Percentiles rank a stretch among this genome's conserved stretches.
phyloP scores from a whole-genome alignment of 208 protist genomes.

The Leishmania aethiopica region DNA sequence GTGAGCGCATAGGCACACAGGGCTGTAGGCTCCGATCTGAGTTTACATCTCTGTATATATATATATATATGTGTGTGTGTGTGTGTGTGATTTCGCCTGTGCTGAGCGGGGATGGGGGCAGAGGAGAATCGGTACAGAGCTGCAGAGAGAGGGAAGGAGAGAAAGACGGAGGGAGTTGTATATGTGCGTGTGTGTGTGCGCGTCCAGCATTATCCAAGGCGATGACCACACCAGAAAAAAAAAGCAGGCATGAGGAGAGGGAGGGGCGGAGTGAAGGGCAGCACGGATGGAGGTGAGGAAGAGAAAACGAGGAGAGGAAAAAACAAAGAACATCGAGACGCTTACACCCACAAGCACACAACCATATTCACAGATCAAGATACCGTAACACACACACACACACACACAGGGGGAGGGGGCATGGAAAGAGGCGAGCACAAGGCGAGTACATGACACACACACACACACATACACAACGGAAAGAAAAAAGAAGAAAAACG shows the following conservation, averaged over 20 bases:
- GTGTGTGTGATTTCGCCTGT: background rate
- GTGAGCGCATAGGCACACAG: background rate
- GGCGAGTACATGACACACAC: background rate
- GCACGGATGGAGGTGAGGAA: background rate
- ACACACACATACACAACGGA: background rate
- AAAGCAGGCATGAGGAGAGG: background rate
- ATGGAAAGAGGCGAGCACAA: background rate
- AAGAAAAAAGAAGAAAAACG: background rate
- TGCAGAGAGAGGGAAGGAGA: slow-evolving; percentile 3
- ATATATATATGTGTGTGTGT: background rate
- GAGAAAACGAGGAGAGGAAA: background rate
- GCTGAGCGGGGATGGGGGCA: background rate
- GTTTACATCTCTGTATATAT: background rate
- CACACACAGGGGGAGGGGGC: background rate
- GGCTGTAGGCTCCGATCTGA: background rate
- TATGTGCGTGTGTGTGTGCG: background rate
- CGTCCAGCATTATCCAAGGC: background rate
- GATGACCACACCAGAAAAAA: background rate
- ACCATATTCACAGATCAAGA: background rate
- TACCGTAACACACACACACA: background rate
- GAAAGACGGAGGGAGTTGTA: background rate
- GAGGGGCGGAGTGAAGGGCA: background rate
- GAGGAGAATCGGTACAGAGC: background rate
- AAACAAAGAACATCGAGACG: background rate
- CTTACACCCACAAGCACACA: slow-evolving; percentile 9